Evolutionary conservation across 2,329 filamentous ascomycete genomes (phyloP), one percentile per base, ranked within the genome.

Genomic region (Exophiala phaeomuriformis): DNA sequence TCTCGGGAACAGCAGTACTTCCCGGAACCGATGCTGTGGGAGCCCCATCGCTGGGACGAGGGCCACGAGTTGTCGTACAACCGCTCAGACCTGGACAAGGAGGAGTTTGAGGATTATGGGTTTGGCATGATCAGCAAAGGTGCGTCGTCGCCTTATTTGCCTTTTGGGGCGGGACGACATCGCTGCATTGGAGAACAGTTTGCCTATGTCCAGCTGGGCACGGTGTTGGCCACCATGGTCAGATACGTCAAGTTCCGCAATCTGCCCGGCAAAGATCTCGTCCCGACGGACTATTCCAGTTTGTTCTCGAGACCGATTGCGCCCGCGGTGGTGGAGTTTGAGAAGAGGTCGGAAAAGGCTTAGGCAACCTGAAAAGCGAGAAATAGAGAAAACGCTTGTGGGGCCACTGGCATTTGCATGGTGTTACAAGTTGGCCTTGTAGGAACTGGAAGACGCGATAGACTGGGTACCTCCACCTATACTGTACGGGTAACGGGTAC

Each of bases 141-240:
- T 52, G 85, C 88, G 9, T 82, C 82, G 55, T 94, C 87, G 49
- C 90, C 91, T 0, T 97, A 96, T 69, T 81, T 97, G 45, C 91
- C 91, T 1, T 97, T 97, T 67, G 91, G 91, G 54, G 91, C 90
- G 31, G 91, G 91, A 40, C 79, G 91, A 62, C 91, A 97, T 72
- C 80, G 91, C 61, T 97, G 91, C 72, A 96, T 97, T 66, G 91
- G 91, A 61, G 91, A 97, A 77, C 89, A 95, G 66, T 97, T 96
- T 69, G 91, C 91, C 63, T 95, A 94, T 68, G 78, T 94, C 53
- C 91, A 97, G 73, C 77, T 97, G 58, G 85, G 90, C 68, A 90
- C 88, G 42, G 94, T 97, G 61, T 75, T 85, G 8, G 88, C 84
- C 47, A 83, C 83, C 54, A 74, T 90, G 61, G 86, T 95, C 39